Percentiles rank a stretch among this genome's conserved stretches.
Conservation (phyloP, 805 yeast species). For the Kuraishia ogatae region DNA sequence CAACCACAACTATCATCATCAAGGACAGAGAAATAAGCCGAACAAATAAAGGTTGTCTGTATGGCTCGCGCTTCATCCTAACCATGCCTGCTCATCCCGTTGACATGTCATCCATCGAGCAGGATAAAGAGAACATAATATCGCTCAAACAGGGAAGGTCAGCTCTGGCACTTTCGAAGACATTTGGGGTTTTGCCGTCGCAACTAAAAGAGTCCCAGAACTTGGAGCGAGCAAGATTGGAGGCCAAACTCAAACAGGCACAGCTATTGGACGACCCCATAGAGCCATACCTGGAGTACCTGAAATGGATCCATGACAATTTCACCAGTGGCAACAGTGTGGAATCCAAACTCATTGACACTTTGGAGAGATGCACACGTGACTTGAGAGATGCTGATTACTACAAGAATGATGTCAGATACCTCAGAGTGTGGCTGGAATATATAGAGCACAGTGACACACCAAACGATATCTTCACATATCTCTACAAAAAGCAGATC, state of each 20-base stretch:
- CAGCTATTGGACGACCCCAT: slow-evolving; percentile 79
- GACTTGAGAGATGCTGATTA: slow-evolving; percentile 53
- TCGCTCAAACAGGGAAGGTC: slow-evolving; percentile 65
- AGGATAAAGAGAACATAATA: slow-evolving; percentile 69
- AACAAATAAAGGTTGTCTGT: no score
- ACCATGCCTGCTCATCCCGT: slow-evolving; percentile 5
- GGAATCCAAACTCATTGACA: slow-evolving; percentile 55
- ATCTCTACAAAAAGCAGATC: slow-evolving; percentile 61
- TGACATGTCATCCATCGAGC: slow-evolving; percentile 32
- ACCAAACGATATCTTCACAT: slow-evolving; percentile 63
- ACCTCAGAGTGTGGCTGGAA: slow-evolving; percentile 72
- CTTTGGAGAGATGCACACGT: slow-evolving; percentile 67
- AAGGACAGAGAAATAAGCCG: no score
- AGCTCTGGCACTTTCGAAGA: slow-evolving; percentile 42
- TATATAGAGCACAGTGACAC: slow-evolving; percentile 62
- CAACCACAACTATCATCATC: no score
- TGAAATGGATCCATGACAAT: slow-evolving; percentile 59
- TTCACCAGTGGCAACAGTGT: slow-evolving; percentile 53
- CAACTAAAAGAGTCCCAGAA: slow-evolving; percentile 4
- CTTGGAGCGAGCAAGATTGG: slow-evolving; percentile 37
- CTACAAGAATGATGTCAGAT: slow-evolving; percentile 79
- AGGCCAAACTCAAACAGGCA: slow-evolving; percentile 34
- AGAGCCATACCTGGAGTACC: slow-evolving; percentile 64
- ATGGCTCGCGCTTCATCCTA: no score
- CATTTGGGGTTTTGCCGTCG: slow-evolving; percentile 23